Base-by-base conservation (phyloP, 169 alveolate genomes). In the Plasmodium vivax region DNA sequence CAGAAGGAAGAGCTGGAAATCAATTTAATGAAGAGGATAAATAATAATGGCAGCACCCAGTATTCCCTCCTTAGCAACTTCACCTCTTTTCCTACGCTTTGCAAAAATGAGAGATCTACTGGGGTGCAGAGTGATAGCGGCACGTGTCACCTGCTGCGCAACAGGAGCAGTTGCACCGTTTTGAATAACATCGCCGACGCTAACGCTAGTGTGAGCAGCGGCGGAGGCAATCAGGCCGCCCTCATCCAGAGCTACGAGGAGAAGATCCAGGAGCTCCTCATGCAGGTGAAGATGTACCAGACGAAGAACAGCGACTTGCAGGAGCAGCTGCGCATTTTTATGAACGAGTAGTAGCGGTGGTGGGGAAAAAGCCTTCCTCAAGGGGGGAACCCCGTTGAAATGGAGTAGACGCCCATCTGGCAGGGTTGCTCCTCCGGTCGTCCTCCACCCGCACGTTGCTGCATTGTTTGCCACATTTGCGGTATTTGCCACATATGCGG, bases 1-100 rank as follows among this genome's bases (percentile, higher is more conserved):
- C 92, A 91, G 75, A 91, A 91, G 74, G 95, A 91, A 71, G 92
- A 91, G 62, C 75, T 91, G 30, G 94, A 88, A 73, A 56, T 43
- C 9, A 58, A 88, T 77, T 88, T 88, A 47, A 88, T 88, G 94
- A 88, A 88, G 10, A 45, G 82, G 16, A 32, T 77, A 54, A 54
- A 43, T 7, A 79, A 88, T 56, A 77, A 88, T 71, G 62, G 71
- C 6, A 74, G 58, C 14, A 84, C 47, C 12, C 82, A 71, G 4
- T 85, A 73, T 74, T 74, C 79, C 6, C 81, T 68, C 47, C 68
- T 85, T 27, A 75, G 16, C 58, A 74, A 68, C 43, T 75, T 75
- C n/a, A 14, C 84, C 8, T 32, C 77, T 1, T 45, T 32, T 4
- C 80, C 58, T 30, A 16, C 30, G 34, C 8, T 47, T 74, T 6